Percentiles rank a stretch among this genome's conserved stretches.
phyloP scores from a whole-genome alignment of 345 rosid genomes.

The Litchi chinensis region DNA sequence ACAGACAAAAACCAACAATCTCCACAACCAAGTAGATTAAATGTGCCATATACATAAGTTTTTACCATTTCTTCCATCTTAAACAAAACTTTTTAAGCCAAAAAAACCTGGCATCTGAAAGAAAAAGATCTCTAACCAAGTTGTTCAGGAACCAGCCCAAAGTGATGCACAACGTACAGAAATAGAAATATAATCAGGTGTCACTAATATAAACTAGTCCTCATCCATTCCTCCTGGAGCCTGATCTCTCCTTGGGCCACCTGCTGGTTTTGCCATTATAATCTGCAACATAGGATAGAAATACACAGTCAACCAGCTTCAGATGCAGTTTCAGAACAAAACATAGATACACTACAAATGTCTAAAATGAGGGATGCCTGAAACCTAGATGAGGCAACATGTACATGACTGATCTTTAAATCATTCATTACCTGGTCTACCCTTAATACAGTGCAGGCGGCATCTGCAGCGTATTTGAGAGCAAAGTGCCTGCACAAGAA shows the following conservation, averaged over 20 bases:
- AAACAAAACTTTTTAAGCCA: slow-evolving; percentile 19
- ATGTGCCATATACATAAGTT: slow-evolving; percentile 7
- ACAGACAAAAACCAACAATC: not conserved
- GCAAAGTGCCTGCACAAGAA: slow-evolving; percentile 68
- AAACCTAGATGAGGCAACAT: not conserved
- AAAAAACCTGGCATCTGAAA: slow-evolving; percentile 2
- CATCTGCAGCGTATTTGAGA: slow-evolving; percentile 94
- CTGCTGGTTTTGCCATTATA: slow-evolving; percentile 95
- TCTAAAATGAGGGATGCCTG: too few relatives aligned
- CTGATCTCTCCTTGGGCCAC: slow-evolving; percentile 84
- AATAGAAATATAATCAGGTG: not conserved
- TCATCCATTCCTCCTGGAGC: slow-evolving; percentile 70
- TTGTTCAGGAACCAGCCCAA: not conserved
- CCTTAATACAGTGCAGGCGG: slow-evolving; percentile 94
- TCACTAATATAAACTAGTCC: slow-evolving; percentile 36
- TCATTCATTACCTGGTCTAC: slow-evolving; percentile 78
- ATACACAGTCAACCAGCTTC: not conserved
- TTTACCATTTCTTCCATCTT: not conserved
- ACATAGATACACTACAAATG: too few relatives aligned
- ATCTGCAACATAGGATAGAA: slow-evolving; percentile 54
- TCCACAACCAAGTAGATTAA: not conserved
- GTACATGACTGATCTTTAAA: not conserved
- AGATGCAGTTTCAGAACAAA: not conserved
- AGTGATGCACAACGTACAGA: slow-evolving; percentile 6
- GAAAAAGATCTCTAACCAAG: not conserved